Percentiles rank a stretch among this genome's conserved stretches.
Evolutionary conservation across 169 alveolate genomes (phyloP).

Genomic region (Plasmodium inui): DNA sequence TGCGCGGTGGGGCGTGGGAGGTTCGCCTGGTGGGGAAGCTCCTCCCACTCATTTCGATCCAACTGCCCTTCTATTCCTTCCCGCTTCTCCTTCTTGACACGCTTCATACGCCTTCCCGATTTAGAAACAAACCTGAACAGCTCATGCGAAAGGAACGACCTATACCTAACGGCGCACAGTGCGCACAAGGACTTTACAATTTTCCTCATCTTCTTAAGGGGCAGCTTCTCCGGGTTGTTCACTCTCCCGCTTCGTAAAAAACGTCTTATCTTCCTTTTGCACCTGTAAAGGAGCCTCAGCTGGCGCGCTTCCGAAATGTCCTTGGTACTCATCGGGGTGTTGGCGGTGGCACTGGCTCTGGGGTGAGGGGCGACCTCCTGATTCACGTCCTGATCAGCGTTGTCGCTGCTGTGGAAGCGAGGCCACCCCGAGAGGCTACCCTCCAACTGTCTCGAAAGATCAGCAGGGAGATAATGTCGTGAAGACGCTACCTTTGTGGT

Average conservation of each 20-base stretch:
- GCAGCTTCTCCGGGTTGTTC: neutral
- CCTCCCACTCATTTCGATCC: neutral
- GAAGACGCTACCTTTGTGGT: neutral
- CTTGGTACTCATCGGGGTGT: neutral
- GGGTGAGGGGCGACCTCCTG: neutral
- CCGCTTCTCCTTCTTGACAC: neutral
- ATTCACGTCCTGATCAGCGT: neutral
- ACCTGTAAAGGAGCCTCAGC: neutral
- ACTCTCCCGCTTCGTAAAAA: neutral
- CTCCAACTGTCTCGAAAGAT: neutral
- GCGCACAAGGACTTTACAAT: neutral
- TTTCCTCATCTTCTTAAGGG: slow-evolving; percentile 18
- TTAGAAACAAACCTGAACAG: slow-evolving; percentile 16
- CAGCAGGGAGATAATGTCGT: neutral
- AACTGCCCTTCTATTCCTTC: neutral
- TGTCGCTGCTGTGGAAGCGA: neutral
- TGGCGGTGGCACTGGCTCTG: neutral
- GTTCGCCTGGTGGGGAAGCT: neutral
- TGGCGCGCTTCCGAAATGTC: neutral
- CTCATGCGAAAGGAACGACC: slow-evolving; percentile 6
- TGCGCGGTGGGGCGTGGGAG: neutral
- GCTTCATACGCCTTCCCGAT: neutral
- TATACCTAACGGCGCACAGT: slow-evolving; percentile 7
- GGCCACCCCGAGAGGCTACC: neutral
- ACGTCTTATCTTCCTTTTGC: neutral